A percentile compares a stretch with the other conserved stretches of the same genome.
phyloP scores from a whole-genome alignment of 1,139 yeast genomes.

The Taphrina sp. region DNA sequence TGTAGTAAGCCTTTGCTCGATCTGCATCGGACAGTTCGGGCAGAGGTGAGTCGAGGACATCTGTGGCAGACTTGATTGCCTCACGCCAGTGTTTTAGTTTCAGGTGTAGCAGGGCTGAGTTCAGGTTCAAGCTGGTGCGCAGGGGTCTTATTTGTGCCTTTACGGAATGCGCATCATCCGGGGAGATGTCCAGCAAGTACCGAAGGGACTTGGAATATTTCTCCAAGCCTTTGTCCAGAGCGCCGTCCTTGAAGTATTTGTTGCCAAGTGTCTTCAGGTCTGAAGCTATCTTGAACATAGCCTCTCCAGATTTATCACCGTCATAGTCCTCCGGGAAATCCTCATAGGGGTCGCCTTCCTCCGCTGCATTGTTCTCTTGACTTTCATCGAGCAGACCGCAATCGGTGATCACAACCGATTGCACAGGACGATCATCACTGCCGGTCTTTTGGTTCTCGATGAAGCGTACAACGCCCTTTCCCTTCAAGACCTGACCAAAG shows the following conservation, averaged over 20 bases:
- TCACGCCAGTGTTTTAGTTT: constrained; percentile 59
- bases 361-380: constrained; percentile 47
- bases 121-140: constrained; percentile 63
- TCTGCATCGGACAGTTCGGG: constrained; percentile 64
- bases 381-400: constrained; percentile 72
- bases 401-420: constrained; percentile 65
- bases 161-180: constrained; percentile 52
- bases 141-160: constrained; percentile 49
- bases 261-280: constrained; percentile 80
- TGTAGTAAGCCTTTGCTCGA: constrained; percentile 78
- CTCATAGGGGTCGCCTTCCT: constrained; percentile 81
- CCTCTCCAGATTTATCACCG: constrained; percentile 52
- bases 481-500: constrained; percentile 82
- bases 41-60: constrained; percentile 56
- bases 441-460: constrained; percentile 53
- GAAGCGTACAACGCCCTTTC: constrained; percentile 75
- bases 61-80: constrained; percentile 60
- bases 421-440: constrained; percentile 57
- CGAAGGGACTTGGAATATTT: constrained; percentile 72
- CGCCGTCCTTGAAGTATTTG: constrained; percentile 62
- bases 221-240: constrained; percentile 55
- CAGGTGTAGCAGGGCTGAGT: constrained; percentile 72
- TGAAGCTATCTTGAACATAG: constrained; percentile 64
- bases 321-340: constrained; percentile 73
- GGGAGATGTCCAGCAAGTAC: constrained; percentile 71